These are phyloP conservation scores for Acanthamoeba healyi DNA, from an alignment of 208 protist species.

Conservation along the genomic window DNA sequence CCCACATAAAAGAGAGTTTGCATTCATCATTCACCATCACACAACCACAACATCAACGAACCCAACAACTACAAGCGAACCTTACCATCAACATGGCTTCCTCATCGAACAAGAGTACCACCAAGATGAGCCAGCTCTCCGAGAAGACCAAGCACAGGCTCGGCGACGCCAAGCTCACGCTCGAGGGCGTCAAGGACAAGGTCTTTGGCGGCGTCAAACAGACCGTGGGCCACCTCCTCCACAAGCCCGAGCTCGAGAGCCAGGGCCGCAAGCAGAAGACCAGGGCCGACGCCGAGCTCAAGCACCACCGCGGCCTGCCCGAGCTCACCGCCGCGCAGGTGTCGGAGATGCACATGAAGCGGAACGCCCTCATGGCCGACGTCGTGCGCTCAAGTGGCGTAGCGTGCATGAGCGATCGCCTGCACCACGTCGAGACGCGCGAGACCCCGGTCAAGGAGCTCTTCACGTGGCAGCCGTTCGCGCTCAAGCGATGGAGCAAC, in stretches of 20 bases:
- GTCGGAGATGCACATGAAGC: neutral
- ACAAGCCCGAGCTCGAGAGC: neutral
- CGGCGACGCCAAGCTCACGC: conserved; percentile 32
- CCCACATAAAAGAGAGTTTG: too few relatives aligned
- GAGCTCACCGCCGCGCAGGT: neutral
- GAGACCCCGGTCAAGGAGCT: neutral
- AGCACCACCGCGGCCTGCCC: neutral
- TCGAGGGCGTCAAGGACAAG: conserved; percentile 64
- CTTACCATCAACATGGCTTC: neutral
- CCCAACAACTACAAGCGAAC: neutral
- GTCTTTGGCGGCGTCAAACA: conserved; percentile 61
- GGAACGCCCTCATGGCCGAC: conserved; percentile 16
- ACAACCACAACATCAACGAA: neutral
- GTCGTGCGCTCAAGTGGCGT: neutral
- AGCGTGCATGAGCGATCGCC: neutral
- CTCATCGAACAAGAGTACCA: neutral
- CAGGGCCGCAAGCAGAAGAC: neutral
- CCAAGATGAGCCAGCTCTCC: neutral
- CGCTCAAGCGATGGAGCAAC: conserved; percentile 10
- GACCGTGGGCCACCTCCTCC: neutral
- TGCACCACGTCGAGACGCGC: neutral
- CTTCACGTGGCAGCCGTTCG: conserved; percentile 29
- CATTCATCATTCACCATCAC: neutral
- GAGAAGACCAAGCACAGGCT: neutral
- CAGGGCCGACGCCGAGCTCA: neutral